Conservation (phyloP, 2,329 filamentous ascomycete genomes). For the Torrubiella hemipterigena region DNA sequence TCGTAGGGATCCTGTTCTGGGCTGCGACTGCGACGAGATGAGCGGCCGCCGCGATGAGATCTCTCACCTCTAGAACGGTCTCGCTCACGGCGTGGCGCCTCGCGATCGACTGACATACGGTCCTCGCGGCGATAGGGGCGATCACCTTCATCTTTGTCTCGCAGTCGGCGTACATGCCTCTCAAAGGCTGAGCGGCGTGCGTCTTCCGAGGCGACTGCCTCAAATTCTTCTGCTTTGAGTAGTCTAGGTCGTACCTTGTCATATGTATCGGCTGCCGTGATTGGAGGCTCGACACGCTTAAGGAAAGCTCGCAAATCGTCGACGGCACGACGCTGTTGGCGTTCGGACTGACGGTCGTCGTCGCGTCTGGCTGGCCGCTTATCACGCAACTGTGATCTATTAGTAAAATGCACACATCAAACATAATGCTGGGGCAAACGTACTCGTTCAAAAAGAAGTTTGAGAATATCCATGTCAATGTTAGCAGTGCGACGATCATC, state of each 20-base stretch:
- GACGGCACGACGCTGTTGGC: slow-evolving; percentile 71
- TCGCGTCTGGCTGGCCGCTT: slow-evolving; percentile 74
- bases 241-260: slow-evolving; percentile 75
- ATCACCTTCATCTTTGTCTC: slow-evolving; percentile 76
- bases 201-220: slow-evolving; percentile 72
- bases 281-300: slow-evolving; percentile 80
- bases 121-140: slow-evolving; percentile 47
- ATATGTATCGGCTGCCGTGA: slow-evolving; percentile 70
- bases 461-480: slow-evolving; percentile 68
- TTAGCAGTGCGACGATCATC: slow-evolving; percentile 80
- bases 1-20: slow-evolving; percentile 94
- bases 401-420: slow-evolving; percentile 1
- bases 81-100: slow-evolving; percentile 48
- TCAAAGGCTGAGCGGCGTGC: slow-evolving; percentile 76
- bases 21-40: slow-evolving; percentile 61
- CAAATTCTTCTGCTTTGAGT: slow-evolving; percentile 72
- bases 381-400: slow-evolving; percentile 55
- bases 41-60: slow-evolving; percentile 47
- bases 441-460: slow-evolving; percentile 73
- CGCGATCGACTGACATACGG: slow-evolving; percentile 38
- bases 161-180: slow-evolving; percentile 80
- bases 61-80: slow-evolving; percentile 48
- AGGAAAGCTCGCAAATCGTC: slow-evolving; percentile 78
- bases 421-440: slow-evolving; percentile 13
- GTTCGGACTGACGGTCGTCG: slow-evolving; percentile 75